Percentiles rank a stretch among this genome's conserved stretches.
Evolutionary conservation across 495 filamentous ascomycete species (phyloP).

Genomic region (Letharia lupina): DNA sequence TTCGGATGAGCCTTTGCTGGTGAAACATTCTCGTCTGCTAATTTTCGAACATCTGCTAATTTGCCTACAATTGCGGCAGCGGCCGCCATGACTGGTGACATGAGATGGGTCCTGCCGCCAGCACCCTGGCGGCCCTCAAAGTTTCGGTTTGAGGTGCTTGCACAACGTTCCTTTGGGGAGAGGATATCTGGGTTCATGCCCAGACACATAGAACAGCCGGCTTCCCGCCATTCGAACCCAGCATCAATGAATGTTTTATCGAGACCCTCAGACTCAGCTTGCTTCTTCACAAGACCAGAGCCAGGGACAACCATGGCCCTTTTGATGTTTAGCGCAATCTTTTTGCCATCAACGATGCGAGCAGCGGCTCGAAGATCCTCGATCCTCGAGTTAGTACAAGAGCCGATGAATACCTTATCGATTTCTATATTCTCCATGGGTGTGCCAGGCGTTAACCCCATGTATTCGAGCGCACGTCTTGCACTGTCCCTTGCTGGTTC

Average conservation of each 20-base stretch:
- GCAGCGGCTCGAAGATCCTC: slow-evolving; percentile 91
- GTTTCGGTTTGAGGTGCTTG: slow-evolving; percentile 92
- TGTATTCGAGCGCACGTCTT: slow-evolving; percentile 82
- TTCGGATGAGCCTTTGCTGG: slow-evolving; percentile 50
- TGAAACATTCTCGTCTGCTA: slow-evolving; percentile 52
- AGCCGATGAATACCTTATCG: slow-evolving; percentile 97
- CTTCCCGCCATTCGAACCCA: slow-evolving; percentile 97
- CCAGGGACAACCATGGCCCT: slow-evolving; percentile 94
- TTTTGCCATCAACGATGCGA: slow-evolving; percentile 73
- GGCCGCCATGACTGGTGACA: slow-evolving; percentile 96
- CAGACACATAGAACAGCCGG: slow-evolving; percentile 96
- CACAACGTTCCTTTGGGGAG: slow-evolving; percentile 87
- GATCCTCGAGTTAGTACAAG: slow-evolving; percentile 94
- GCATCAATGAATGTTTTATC: slow-evolving; percentile 87
- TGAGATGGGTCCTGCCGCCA: slow-evolving; percentile 84
- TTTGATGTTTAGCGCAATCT: slow-evolving; percentile 79
- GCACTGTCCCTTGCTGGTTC: slow-evolving; percentile 69
- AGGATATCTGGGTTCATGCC: slow-evolving; percentile 99
- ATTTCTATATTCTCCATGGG: slow-evolving; percentile 82
- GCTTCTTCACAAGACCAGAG: slow-evolving; percentile 86
- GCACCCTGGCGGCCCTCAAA: slow-evolving; percentile 97
- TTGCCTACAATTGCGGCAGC: slow-evolving; percentile 84
- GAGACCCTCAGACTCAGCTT: slow-evolving; percentile 85
- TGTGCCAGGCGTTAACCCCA: slow-evolving; percentile 80
- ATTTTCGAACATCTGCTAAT: slow-evolving; percentile 80